phyloP scores from a whole-genome alignment of 441 rosid genomes.

The Adansonia gregorii region DNA sequence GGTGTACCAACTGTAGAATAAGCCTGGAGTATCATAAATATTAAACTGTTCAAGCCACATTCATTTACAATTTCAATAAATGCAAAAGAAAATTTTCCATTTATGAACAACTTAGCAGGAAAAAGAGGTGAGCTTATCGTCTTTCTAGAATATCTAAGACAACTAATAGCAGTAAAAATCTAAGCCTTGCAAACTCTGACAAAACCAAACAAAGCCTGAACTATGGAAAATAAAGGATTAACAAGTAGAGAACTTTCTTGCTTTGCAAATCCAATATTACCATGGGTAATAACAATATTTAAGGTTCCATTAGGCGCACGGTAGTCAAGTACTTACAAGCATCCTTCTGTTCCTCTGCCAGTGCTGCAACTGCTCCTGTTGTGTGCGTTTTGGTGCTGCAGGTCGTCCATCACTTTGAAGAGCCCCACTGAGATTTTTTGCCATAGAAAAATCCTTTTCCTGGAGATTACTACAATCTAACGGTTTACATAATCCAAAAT shows the following conservation, averaged over 20 bases:
- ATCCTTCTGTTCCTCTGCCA: slow-evolving; percentile 96
- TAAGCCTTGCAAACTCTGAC: neutral
- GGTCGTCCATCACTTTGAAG: slow-evolving; percentile 93
- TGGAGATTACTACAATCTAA: slow-evolving; percentile 87
- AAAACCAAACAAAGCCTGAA: neutral
- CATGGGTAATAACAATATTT: neutral
- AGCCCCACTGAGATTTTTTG: slow-evolving; percentile 78
- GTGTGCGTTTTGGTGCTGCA: slow-evolving; percentile 80
- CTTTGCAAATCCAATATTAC: neutral
- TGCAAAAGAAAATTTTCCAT: slow-evolving; percentile 1
- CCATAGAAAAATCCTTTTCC: slow-evolving; percentile 80
- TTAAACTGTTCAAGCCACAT: slow-evolving; percentile 27
- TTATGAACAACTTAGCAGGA: slow-evolving; percentile 3
- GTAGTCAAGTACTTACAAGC: slow-evolving; percentile 66
- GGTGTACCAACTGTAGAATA: slow-evolving; percentile 99
- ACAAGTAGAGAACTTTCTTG: neutral
- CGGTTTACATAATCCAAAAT: slow-evolving; percentile 62
- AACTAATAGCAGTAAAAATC: slow-evolving; percentile 23
- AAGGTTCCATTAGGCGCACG: slow-evolving; percentile 18
- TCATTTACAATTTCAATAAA: neutral
- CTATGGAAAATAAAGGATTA: neutral
- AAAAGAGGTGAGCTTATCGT: neutral
- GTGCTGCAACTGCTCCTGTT: slow-evolving; percentile 88
- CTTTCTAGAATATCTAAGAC: slow-evolving; percentile 12
- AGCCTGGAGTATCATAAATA: slow-evolving; percentile 57